Evolutionary conservation across 2,329 filamentous ascomycete species (phyloP).

Genomic region (Incumbomyces delicatus): DNA sequence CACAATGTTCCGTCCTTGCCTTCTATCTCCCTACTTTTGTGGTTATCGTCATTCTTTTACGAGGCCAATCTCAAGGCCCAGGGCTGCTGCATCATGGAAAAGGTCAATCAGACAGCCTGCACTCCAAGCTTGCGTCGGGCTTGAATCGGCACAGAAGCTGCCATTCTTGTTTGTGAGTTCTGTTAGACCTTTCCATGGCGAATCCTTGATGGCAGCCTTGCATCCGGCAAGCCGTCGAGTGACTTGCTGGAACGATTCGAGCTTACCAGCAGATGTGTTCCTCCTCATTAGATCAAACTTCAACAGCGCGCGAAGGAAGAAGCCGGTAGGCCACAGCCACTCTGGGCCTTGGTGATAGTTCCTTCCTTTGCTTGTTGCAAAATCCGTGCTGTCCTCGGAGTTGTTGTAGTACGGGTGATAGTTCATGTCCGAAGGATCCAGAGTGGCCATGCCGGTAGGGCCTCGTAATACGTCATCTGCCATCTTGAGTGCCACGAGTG

Average conservation of each 20-base stretch:
- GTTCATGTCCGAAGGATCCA: slow-evolving; percentile 85
- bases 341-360: slow-evolving; percentile 98
- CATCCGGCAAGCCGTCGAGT: slow-evolving; percentile 72
- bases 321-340: slow-evolving; percentile 96
- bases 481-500: slow-evolving; percentile 66
- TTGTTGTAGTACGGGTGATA: slow-evolving; percentile 94
- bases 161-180: slow-evolving; percentile 91
- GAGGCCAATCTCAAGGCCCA: neutral
- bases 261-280: slow-evolving; percentile 55
- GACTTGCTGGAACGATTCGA: slow-evolving; percentile 90
- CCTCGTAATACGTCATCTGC: slow-evolving; percentile 73
- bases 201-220: slow-evolving; percentile 71
- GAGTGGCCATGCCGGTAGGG: slow-evolving; percentile 87
- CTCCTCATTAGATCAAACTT: slow-evolving; percentile 77
- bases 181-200: slow-evolving; percentile 79
- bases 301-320: slow-evolving; percentile 82
- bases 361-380: slow-evolving; percentile 81
- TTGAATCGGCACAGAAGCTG: slow-evolving; percentile 74
- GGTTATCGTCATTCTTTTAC: neutral
- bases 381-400: slow-evolving; percentile 83
- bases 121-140: slow-evolving; percentile 94
- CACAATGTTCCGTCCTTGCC: too few relatives aligned
- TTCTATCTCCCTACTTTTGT: too few relatives aligned
- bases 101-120: slow-evolving; percentile 88
- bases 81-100: slow-evolving; percentile 70